Conservation (phyloP, 805 yeast genomes). For the Clavispora phyllophila region DNA sequence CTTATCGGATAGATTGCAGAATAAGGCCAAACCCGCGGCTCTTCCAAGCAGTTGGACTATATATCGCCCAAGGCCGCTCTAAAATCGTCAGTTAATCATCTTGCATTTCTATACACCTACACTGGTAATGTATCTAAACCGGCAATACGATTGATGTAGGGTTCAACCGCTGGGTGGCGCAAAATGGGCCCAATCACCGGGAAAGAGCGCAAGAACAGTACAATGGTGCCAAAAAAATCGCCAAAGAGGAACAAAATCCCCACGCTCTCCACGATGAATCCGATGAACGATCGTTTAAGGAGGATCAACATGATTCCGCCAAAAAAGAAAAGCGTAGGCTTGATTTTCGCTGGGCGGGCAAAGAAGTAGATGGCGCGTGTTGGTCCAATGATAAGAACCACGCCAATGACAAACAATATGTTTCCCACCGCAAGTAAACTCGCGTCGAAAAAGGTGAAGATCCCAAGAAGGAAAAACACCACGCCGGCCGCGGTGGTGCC, state of each 20-base stretch:
- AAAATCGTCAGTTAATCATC: no score
- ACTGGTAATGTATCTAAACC: slow-evolving; percentile 40
- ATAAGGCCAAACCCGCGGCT: no score
- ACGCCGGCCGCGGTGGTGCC: slow-evolving; percentile 87
- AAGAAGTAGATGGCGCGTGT: slow-evolving; percentile 78
- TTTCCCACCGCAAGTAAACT: slow-evolving; percentile 89
- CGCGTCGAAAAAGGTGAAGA: slow-evolving; percentile 81
- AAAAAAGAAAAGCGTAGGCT: slow-evolving; percentile 79
- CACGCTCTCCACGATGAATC: slow-evolving; percentile 77
- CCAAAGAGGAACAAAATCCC: slow-evolving; percentile 89
- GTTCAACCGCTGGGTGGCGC: slow-evolving; percentile 78
- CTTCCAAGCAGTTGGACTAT: no score
- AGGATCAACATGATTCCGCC: slow-evolving; percentile 74
- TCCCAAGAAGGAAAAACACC: slow-evolving; percentile 73
- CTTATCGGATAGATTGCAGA: no score
- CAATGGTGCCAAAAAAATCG: slow-evolving; percentile 86
- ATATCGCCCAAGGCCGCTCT: no score
- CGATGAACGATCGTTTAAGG: slow-evolving; percentile 71
- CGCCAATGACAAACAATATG: slow-evolving; percentile 72
- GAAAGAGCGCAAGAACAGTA: slow-evolving; percentile 79
- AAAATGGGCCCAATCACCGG: slow-evolving; percentile 85
- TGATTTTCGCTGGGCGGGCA: slow-evolving; percentile 77
- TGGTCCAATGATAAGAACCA: slow-evolving; percentile 81
- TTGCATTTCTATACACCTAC: slow-evolving; percentile 1
- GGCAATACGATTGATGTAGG: slow-evolving; percentile 44